Base-by-base conservation (phyloP, 2,329 filamentous ascomycete species). In the Monilinia vaccinii-corymbosi region DNA sequence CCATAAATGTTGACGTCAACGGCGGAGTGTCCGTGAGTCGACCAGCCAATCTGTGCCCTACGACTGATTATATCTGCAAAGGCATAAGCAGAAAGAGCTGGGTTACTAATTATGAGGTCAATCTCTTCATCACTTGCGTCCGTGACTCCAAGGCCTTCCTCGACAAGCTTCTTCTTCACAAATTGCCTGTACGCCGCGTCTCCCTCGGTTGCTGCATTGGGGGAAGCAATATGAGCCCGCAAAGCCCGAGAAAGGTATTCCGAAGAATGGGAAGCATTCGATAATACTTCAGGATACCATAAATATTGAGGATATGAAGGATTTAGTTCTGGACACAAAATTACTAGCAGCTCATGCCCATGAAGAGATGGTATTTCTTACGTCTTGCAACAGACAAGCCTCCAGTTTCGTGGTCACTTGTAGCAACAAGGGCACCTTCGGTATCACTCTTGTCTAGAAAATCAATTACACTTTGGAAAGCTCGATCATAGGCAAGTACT, bases 1-100 rank as follows among this genome's bases (percentile, higher is more conserved):
- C 89, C 87, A 75, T 97, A 99, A 66, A 99, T 90, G 73, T 99
- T 99, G 52, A 99, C 94, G 71, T 99, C 94, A 9, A 94, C 91
- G 56, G 87, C 94, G 23, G 87, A 88, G 75, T 99, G 94, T 32
- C 94, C 94, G 72, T 97, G 93, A 0, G 92, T 96, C 64, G 83
- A 87, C 94, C 94, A 99, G 16, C 94, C 95, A 47, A 96, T 83
- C 70, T 96, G 91, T 1, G 92, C 89, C 62, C 94, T 84, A 5
- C 88, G 81, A 67, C 89, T 96, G 67, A 97, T 83, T 77, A 99
- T 93, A 69, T 90, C 86, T 0, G 91, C 85, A 71, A 97, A 89
- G 2, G 81, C 76, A 4, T 79, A 74, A 36, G 79, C 75, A 13
- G 85, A 79, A 4, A 75, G 73, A 1, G 77, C 77, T 0, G 85